These are phyloP conservation scores for Leccinum subtestaceum DNA, from an alignment of 768 basidiomycete species.

Conservation along the genomic window DNA sequence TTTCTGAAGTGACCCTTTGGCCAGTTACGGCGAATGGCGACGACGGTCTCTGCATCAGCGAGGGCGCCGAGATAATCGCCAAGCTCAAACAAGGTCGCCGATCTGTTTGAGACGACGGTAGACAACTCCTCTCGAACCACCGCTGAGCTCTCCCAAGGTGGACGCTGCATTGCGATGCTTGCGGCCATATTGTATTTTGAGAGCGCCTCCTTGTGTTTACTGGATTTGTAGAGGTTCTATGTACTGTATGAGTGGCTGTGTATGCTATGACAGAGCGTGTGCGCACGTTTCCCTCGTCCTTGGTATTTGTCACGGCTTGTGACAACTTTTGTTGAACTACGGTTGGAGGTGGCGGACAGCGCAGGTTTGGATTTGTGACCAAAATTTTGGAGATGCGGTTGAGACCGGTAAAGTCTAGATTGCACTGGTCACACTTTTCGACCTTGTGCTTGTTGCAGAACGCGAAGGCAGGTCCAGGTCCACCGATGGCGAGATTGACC, in stretches of 20 bases:
- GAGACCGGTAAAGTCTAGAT: conserved; percentile 66
- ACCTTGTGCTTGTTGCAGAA: conserved; percentile 65
- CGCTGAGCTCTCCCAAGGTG: conserved; percentile 85
- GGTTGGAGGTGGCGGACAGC: conserved; percentile 78
- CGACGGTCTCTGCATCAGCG: conserved; percentile 89
- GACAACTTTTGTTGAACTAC: conserved; percentile 74
- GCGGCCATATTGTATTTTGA: conserved; percentile 77
- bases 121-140: conserved; percentile 88
- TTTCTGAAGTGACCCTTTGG: conserved; percentile 95
- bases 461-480: conserved; percentile 50
- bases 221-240: conserved; percentile 75
- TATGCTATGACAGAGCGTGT: conserved; percentile 1
- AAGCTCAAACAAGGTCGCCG: conserved; percentile 77
- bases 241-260: conserved; percentile 12
- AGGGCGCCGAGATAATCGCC: conserved; percentile 76
- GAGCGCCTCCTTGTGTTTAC: conserved; percentile 69
- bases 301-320: conserved; percentile 69
- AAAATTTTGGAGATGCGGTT: conserved; percentile 77
- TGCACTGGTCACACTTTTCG: conserved; percentile 74
- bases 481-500: conserved; percentile 52
- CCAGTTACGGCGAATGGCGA: conserved; percentile 82
- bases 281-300: conserved; percentile 94
- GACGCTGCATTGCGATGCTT: conserved; percentile 71
- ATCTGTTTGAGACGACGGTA: conserved; percentile 87
- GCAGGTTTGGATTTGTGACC: conserved; percentile 62